These are phyloP conservation scores for Camelina neglecta DNA, from an alignment of 345 rosid genomes.

Conservation along the genomic window DNA sequence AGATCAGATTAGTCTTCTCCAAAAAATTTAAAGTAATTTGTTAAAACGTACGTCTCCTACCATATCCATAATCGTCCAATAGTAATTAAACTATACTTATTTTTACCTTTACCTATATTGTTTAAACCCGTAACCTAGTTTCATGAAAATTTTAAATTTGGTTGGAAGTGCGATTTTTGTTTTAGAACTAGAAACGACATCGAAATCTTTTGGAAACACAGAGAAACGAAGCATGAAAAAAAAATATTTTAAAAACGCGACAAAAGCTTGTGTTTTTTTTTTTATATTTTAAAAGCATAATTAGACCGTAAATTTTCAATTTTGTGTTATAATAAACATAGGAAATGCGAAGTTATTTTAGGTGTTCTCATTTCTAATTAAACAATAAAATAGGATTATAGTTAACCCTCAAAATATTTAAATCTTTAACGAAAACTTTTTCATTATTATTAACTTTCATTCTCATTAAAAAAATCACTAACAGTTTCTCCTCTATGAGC, in stretches of 20 bases:
- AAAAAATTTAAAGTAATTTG: not conserved
- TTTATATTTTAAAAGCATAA: not conserved
- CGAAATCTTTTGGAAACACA: too few species aligned
- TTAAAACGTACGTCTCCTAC: not conserved
- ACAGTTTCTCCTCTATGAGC: not conserved
- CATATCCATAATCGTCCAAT: not conserved
- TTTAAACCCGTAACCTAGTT: not conserved
- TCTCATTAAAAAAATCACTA: not conserved
- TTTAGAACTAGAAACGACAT: too few species aligned
- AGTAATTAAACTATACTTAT: not conserved
- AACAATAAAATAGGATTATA: not conserved
- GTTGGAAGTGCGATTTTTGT: not conserved
- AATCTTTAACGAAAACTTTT: not conserved
- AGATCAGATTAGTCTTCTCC: not conserved
- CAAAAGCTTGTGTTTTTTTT: not conserved
- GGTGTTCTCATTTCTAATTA: not conserved
- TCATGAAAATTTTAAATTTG: not conserved
- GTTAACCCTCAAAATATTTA: not conserved
- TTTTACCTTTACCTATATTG: not conserved
- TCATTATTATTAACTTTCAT: not conserved
- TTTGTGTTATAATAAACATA: not conserved
- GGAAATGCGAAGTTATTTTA: not conserved
- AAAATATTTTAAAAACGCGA: too few species aligned
- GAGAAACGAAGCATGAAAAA: too few species aligned
- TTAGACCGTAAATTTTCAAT: too few species aligned